These are phyloP conservation scores for Rubroboletus satanas DNA, from an alignment of 768 basidiomycete species.

Conservation along the genomic window DNA sequence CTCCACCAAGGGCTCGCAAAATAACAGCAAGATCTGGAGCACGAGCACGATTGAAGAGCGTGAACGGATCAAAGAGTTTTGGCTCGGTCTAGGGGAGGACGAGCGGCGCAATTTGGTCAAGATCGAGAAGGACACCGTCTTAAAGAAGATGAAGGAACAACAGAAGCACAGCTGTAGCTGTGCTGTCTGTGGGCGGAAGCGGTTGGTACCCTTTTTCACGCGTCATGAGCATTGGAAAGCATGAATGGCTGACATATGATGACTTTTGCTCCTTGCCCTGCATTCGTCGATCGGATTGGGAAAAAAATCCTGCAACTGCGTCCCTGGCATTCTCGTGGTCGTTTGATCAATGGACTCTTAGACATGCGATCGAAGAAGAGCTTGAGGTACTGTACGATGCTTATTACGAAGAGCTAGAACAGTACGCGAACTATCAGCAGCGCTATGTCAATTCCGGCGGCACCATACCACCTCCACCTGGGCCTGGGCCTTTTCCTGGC, in stretches of 20 bases:
- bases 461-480: slow-evolving; percentile 86
- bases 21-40: slow-evolving; percentile 88
- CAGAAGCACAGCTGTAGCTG: slow-evolving; percentile 95
- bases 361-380: slow-evolving; percentile 98
- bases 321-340: slow-evolving; percentile 10
- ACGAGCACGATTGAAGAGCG: slow-evolving; percentile 90
- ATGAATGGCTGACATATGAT: slow-evolving; percentile 20
- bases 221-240: slow-evolving; percentile 14
- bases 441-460: slow-evolving; percentile 90
- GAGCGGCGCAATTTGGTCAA: slow-evolving; percentile 91
- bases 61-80: slow-evolving; percentile 97
- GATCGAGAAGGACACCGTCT: slow-evolving; percentile 96
- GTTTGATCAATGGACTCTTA: slow-evolving; percentile 33
- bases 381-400: slow-evolving; percentile 99
- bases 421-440: slow-evolving; percentile 98
- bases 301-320: slow-evolving; percentile 14
- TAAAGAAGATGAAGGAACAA: slow-evolving; percentile 99
- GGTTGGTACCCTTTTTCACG: slow-evolving; percentile 53
- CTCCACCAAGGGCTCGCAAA: slow-evolving; percentile 30
- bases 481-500: slow-evolving; percentile 97
- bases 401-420: slow-evolving; percentile 99
- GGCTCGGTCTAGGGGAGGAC: slow-evolving; percentile 88
- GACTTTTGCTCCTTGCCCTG: slow-evolving; percentile 14
- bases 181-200: slow-evolving; percentile 95
- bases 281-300: slow-evolving; percentile 17